Conservation (phyloP, 108 stramenopile species). For the Bacterosira constricta region DNA sequence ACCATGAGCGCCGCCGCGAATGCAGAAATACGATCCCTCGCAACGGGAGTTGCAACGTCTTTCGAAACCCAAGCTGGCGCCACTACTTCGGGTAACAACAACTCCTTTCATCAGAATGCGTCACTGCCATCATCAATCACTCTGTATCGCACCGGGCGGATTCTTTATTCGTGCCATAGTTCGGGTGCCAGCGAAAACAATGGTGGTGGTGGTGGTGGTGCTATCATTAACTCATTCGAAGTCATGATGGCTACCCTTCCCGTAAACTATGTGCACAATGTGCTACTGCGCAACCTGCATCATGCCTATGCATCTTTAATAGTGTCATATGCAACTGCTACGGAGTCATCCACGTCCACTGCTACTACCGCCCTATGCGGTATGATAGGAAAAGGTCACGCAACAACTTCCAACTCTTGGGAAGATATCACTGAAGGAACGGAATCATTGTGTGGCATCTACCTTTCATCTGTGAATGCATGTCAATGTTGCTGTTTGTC, state of each 20-base stretch:
- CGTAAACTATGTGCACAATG: conserved; percentile 11
- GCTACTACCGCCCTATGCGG: neutral
- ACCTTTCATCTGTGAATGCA: conserved; percentile 35
- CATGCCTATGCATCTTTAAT: conserved; percentile 28
- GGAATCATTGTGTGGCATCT: conserved; percentile 46
- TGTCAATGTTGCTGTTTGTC: conserved; percentile 19
- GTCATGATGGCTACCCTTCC: conserved; percentile 14
- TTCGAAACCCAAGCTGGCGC: conserved; percentile 3
- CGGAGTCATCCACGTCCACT: conserved; percentile 3
- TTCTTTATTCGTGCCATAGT: conserved; percentile 35
- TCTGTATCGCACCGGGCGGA: conserved; percentile 45
- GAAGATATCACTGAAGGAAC: conserved; percentile 40
- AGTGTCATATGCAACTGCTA: conserved; percentile 21
- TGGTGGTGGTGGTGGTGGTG: neutral
- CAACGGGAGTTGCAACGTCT: neutral
- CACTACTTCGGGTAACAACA: neutral
- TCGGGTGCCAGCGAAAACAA: neutral
- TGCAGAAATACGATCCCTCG: conserved; percentile 7
- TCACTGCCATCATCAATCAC: conserved; percentile 31
- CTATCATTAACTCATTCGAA: conserved; percentile 12
- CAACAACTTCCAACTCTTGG: neutral
- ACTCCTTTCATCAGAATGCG: neutral
- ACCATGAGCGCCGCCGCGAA: neutral
- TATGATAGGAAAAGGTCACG: neutral
- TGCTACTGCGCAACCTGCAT: conserved; percentile 28